Base-by-base conservation (phyloP, 176 grass and related monocot genomes). In the Zizania latifolia region DNA sequence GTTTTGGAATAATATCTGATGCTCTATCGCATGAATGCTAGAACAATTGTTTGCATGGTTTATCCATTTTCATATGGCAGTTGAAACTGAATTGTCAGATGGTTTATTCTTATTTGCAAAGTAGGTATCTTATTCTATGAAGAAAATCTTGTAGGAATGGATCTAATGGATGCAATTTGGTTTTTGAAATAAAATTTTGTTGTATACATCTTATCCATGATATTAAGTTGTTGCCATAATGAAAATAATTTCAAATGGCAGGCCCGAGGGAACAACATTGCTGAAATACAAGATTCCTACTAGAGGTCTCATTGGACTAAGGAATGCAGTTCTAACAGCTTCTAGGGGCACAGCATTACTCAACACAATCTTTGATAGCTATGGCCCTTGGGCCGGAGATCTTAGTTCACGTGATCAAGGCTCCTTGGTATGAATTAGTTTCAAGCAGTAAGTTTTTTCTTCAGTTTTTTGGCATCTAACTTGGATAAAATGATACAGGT, bases 231-330 rank as follows among this genome's bases (percentile, higher is more conserved):
- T 82, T 72, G 17, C 23, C 58, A 82, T 87, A 74, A 70, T 37
- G 21, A 27, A 19, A 10, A 31, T 71, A 2, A 16, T 71, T 86
- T 87, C 40, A 65, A 81, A 68, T 71, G 54, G 80, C 78, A 98
- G 91, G 78, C 63, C 79, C 0, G 90, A 94, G 78, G 94, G 94
- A 78, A 89, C 84, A 53, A 80, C 91, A 83, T 74, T 98, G 31
- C 19, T 98, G 70, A 85, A 93, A 83, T 98, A 98, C 88, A 98
- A 98, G 78, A 87, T 98, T 77, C 94, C 94, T 10, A 98, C 94
- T 10, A 89, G 94, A 72, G 94, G 94, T n/a, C 88, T 98, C 62
- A 83, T 98, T 85, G 94, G 94, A 77, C 71, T 93, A 79, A 76
- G 94, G 70, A 98, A 98, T 85, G 84, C 91, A 67, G 63, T 98